Conservation (phyloP, 805 yeast species). For the Jamesozyma hellenica region DNA sequence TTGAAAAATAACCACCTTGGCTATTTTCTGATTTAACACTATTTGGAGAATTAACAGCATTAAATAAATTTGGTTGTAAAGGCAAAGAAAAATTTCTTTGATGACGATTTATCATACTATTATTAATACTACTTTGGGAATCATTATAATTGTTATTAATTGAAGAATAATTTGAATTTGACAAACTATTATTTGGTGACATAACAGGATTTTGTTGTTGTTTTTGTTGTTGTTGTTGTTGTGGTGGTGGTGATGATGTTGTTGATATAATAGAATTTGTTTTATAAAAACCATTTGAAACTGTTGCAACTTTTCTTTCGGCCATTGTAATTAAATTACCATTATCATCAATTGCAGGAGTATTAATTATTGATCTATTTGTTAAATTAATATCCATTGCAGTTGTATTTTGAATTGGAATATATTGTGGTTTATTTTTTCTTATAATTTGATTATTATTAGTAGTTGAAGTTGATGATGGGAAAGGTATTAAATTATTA, state of each 20-base stretch:
- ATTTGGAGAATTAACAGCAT: slow-evolving; percentile 17
- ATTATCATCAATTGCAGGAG: slow-evolving; percentile 32
- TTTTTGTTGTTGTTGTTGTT: background rate
- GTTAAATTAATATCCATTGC: slow-evolving; percentile 3
- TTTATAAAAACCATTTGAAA: slow-evolving; percentile 3
- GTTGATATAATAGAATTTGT: background rate
- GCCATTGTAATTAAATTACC: slow-evolving; percentile 29
- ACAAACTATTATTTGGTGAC: too few relatives aligned
- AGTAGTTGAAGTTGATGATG: background rate
- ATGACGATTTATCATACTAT: slow-evolving; percentile 5
- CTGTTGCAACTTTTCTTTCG: slow-evolving; percentile 12
- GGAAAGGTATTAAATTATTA: background rate
- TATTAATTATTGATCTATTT: slow-evolving; percentile 19
- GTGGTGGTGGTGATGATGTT: background rate
- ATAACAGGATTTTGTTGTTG: background rate
- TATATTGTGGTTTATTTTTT: slow-evolving; percentile 20
- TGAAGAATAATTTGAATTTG: too few relatives aligned
- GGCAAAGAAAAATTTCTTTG: slow-evolving; percentile 19
- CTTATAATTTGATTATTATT: slow-evolving; percentile 1
- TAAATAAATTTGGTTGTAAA: slow-evolving; percentile 7
- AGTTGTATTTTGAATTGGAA: slow-evolving; percentile 15
- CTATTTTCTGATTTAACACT: slow-evolving; percentile 21
- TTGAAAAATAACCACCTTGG: slow-evolving; percentile 29
- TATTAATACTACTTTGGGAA: too few relatives aligned
- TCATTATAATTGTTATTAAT: too few relatives aligned